Evolutionary conservation across 148 eudicot species (phyloP), one percentile per base, ranked within the genome.

Genomic region (Euryodendron excelsum): DNA sequence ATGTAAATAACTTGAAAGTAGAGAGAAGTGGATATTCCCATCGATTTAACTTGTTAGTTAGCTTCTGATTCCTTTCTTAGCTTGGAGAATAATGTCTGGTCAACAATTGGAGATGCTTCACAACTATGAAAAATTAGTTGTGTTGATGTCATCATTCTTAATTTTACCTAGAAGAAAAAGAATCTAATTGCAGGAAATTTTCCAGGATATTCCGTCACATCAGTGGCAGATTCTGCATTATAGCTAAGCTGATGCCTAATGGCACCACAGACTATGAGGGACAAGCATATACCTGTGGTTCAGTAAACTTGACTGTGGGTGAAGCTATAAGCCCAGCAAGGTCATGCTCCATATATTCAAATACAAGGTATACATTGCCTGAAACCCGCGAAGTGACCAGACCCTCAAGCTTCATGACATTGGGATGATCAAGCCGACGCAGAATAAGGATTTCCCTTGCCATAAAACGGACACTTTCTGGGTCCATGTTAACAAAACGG

Each of bases 291-390:
- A 85, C 90, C 90, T 89, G 89, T 52, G 92, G 61, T 79, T 90
- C 90, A 48, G 88, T 84, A 79, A 90, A 90, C 58, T 81, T 86
- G 64, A 86, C 74, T 4, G 30, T 21, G 39, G 88, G 86, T 44
- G 89, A 82, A 72, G 90, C 86, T 27, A 85, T 76, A 41, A 90
- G 90, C 27, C 92, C 92, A 69, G 92, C 85, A 56, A 90, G 90
- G 81, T 90, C 92, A 79, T 90, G 92, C 69, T 87, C 90, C 92
- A 87, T 89, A 75, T 89, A 89, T 25, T 89, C 92, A 77, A 89
- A 89, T 69, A 89, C 89, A 83, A 89, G 92, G 74, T 85, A 87
- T 50, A 89, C 39, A 80, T 82, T 88, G 56, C 86, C 83, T 28
- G 92, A 88, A 41, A 80, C 81, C 85, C 87, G 84, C 13, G 92